These are phyloP conservation scores for Conringia planisiliqua DNA, from an alignment of 345 rosid genomes.

Conservation along the genomic window DNA sequence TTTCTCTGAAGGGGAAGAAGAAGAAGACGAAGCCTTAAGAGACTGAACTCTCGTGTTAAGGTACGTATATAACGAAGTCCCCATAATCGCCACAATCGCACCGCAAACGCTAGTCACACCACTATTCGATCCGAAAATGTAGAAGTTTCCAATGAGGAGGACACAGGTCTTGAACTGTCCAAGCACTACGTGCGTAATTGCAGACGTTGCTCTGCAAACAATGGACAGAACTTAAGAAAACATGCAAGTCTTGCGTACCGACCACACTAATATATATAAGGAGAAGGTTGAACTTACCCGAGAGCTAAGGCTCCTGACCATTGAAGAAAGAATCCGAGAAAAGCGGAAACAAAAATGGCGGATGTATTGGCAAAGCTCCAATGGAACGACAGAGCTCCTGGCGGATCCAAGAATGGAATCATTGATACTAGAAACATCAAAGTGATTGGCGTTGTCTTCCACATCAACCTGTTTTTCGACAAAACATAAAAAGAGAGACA, in stretches of 20 bases:
- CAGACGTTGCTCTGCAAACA: constrained; percentile 34
- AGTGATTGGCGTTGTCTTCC: constrained; percentile 96
- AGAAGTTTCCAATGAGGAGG: constrained; percentile 36
- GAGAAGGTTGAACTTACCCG: constrained; percentile 50
- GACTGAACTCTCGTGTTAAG: constrained; percentile 38
- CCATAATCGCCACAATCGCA: constrained; percentile 37
- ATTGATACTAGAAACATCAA: constrained; percentile 71
- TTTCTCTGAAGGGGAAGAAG: constrained; percentile 20
- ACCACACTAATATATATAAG: neutral
- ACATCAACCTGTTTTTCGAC: constrained; percentile 66
- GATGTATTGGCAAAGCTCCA: constrained; percentile 63
- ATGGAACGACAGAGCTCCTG: constrained; percentile 68
- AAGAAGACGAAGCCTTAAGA: constrained; percentile 29
- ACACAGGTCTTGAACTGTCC: constrained; percentile 42
- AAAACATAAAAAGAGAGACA: neutral
- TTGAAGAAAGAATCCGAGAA: constrained; percentile 94
- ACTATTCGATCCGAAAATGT: constrained; percentile 35
- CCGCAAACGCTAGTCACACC: constrained; percentile 33
- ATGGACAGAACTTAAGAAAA: neutral
- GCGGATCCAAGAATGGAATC: constrained; percentile 91
- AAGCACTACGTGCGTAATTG: constrained; percentile 34
- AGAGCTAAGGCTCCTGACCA: constrained; percentile 98
- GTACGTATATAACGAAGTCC: constrained; percentile 39
- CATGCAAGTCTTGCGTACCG: neutral
- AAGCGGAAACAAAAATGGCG: constrained; percentile 66